Base-by-base conservation (phyloP, 2,329 filamentous ascomycete species). In the Aspergillus glaucus region DNA sequence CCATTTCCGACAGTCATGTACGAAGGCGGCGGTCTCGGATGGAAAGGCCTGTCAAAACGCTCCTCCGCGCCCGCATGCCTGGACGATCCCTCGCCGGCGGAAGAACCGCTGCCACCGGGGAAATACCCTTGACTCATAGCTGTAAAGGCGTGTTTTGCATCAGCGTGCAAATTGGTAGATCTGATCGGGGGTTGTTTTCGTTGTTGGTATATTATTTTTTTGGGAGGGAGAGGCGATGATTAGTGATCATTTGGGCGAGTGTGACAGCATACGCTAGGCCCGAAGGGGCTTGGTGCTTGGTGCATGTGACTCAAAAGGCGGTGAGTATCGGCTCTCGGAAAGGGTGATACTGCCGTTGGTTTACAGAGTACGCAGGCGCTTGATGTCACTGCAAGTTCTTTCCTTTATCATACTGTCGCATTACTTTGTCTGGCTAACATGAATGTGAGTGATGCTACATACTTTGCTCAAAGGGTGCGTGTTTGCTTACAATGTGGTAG, bases 1-100 rank as follows among this genome's bases (percentile, higher is more conserved):
- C 91, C 91, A 56, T 79, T 83, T 50, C 92, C 92, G 45, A 96
- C 88, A 4, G 88, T 94, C 85, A 95, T 88, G 70, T 91, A 96
- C 50, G 82, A 78, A 45, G 86, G 86, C 52, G 66, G 61, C 55
- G 62, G 56, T 55, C 55, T 60, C 46, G 62, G 55, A 43, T 51
- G 51, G 46, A 61, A 61, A 49, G 62, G 63, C 55, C 51, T 63
- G 50, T 58, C 56, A 42, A 54, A 50, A 40, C 45, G 43, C 48
- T 61, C 55, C 42, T 67, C 58, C 32, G 63, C 55, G 32, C 59
- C 59, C 22, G 53, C 36, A 43, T 60, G 58, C 21, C 58, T 63
- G 21, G 69, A 70, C 39, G 70, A 69, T 40, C 62, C 62, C 51
- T 69, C 65, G 44, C 65, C 60, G 49, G 62, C 59, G 34, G 64